These are phyloP conservation scores for Fulvia fulva DNA, from an alignment of 2,329 filamentous ascomycete genomes.

Conservation along the genomic window DNA sequence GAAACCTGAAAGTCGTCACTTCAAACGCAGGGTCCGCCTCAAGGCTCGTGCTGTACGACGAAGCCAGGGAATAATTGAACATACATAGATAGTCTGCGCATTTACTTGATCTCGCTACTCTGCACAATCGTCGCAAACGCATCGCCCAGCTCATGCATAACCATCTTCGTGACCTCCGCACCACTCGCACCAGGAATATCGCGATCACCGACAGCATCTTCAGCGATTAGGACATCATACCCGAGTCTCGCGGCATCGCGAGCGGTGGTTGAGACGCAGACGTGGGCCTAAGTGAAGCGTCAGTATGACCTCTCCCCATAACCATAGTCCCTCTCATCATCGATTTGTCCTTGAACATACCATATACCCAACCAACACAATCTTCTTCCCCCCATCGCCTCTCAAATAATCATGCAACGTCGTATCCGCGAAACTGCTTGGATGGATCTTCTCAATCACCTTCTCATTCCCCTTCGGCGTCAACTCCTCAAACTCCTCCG, in stretches of 20 bases:
- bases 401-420: constrained; percentile 55
- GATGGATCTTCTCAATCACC: constrained; percentile 55
- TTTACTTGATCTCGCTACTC: constrained; percentile 45
- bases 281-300: constrained; percentile 52
- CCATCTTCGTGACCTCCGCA: constrained; percentile 51
- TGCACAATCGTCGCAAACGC: constrained; percentile 59
- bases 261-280: constrained; percentile 61
- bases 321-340: too few species aligned
- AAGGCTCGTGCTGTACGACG: too few species aligned
- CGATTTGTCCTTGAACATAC: constrained; percentile 18
- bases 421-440: constrained; percentile 59
- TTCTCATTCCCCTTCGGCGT: constrained; percentile 53
- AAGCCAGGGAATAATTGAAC: too few species aligned
- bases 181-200: constrained; percentile 61
- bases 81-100: not conserved
- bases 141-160: constrained; percentile 59
- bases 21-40: too few species aligned
- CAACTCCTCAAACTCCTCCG: constrained; percentile 59
- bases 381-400: constrained; percentile 48
- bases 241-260: constrained; percentile 58
- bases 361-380: constrained; percentile 61
- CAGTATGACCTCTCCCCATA: not conserved
- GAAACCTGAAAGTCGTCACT: too few species aligned
- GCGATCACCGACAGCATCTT: constrained; percentile 62
- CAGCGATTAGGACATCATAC: constrained; percentile 59